A percentile compares a stretch with the other conserved stretches of the same genome.
Evolutionary conservation across 495 filamentous ascomycete genomes (phyloP).

Genomic region (Lasiosphaeris hirsuta): DNA sequence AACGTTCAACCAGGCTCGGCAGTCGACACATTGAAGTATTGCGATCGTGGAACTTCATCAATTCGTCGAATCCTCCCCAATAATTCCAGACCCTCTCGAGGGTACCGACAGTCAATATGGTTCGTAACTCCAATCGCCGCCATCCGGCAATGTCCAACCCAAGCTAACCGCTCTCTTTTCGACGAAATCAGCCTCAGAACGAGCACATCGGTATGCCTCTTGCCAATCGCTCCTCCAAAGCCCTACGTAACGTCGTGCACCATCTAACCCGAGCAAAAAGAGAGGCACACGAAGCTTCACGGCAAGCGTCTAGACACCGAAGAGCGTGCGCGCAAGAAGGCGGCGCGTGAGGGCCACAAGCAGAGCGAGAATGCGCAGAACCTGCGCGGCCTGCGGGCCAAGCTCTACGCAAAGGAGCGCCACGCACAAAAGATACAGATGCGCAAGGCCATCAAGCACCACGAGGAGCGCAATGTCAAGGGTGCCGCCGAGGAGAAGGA

Average conservation of each 20-base stretch:
- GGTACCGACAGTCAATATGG: slow-evolving; percentile 32
- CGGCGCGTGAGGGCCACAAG: slow-evolving; percentile 84
- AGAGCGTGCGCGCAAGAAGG: slow-evolving; percentile 82
- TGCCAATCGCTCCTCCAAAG: slow-evolving; percentile 35
- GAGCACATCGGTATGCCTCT: slow-evolving; percentile 71
- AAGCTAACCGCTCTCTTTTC: slow-evolving; percentile 16
- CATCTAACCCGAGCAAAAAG: slow-evolving; percentile 16
- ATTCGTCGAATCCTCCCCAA: not conserved
- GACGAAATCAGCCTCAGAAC: slow-evolving; percentile 70
- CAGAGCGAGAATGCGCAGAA: slow-evolving; percentile 85
- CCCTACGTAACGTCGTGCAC: not conserved
- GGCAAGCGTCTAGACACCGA: slow-evolving; percentile 79
- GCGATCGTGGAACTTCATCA: not conserved
- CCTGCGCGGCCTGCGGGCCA: slow-evolving; percentile 84
- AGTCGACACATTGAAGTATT: not conserved
- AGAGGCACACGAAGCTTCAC: slow-evolving; percentile 33
- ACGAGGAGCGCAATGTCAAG: slow-evolving; percentile 95
- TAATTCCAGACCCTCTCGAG: slow-evolving; percentile 28
- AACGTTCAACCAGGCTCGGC: not conserved
- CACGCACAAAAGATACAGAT: slow-evolving; percentile 99
- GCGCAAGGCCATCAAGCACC: slow-evolving; percentile 89
- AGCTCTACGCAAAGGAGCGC: slow-evolving; percentile 90
- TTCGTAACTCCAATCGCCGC: slow-evolving; percentile 13
- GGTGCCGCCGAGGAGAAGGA: slow-evolving; percentile 74
- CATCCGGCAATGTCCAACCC: not conserved